These are phyloP conservation scores for Linnemannia exigua DNA, from an alignment of 192 early-diverging fungal species.

Conservation along the genomic window DNA sequence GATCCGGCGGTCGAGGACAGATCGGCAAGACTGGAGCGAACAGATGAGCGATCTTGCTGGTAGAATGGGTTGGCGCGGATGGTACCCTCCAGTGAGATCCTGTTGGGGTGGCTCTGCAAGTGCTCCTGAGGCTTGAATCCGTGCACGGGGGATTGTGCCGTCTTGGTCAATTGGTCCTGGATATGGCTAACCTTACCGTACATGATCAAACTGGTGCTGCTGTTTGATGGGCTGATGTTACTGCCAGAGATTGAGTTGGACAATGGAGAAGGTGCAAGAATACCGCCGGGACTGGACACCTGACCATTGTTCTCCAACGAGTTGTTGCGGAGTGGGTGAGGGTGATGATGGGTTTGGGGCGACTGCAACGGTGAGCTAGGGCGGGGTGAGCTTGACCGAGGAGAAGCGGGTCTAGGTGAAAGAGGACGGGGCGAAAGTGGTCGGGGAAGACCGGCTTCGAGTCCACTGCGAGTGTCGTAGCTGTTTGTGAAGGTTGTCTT, in stretches of 20 bases:
- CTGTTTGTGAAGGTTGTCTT: constrained; percentile 3
- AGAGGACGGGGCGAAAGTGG: constrained; percentile 33
- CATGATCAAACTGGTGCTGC: constrained; percentile 46
- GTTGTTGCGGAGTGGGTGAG: constrained; percentile 28
- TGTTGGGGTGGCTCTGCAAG: constrained; percentile 43
- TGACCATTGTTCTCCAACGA: constrained; percentile 16
- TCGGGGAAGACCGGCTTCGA: constrained; percentile 41
- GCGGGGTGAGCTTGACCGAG: constrained; percentile 17
- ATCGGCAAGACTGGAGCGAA: constrained; percentile 51
- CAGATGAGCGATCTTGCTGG: constrained; percentile 51
- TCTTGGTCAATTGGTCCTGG: constrained; percentile 41
- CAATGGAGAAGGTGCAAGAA: constrained; percentile 37
- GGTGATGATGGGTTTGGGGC: constrained; percentile 10
- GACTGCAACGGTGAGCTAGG: constrained; percentile 29
- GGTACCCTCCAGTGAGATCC: constrained; percentile 53
- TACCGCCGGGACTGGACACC: not conserved
- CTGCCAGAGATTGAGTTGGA: constrained; percentile 34
- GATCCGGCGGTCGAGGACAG: constrained; percentile 24
- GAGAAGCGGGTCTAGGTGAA: constrained; percentile 41
- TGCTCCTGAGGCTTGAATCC: constrained; percentile 54
- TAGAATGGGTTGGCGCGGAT: constrained; percentile 57
- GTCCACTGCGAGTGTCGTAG: constrained; percentile 28
- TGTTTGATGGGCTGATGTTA: constrained; percentile 33
- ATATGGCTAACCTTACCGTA: constrained; percentile 41
- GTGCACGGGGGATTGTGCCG: constrained; percentile 19